Conservation (phyloP, 2,329 filamentous ascomycete species). For the Beauveria medogensis region DNA sequence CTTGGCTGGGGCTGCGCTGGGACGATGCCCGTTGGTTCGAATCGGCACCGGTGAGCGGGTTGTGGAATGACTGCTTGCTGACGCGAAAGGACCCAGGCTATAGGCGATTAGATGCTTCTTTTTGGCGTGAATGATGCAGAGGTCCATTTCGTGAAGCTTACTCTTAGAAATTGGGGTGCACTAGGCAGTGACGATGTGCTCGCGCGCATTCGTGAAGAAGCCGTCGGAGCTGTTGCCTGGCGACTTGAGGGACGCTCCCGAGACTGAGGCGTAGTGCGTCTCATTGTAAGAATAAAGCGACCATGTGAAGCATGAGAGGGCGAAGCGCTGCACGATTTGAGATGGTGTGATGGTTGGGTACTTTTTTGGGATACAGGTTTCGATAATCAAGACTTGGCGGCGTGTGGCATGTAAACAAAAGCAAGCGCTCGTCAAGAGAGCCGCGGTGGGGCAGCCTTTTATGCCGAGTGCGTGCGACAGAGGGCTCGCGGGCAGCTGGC, state of each 20-base stretch:
- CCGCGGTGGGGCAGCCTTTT: neutral
- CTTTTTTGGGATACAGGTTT: neutral
- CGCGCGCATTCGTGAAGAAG: conserved; percentile 25
- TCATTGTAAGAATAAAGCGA: conserved; percentile 21
- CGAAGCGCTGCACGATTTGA: conserved; percentile 8
- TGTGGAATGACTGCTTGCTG: conserved; percentile 50
- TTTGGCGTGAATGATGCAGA: neutral
- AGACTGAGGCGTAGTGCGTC: conserved; percentile 24
- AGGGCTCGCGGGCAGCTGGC: neutral
- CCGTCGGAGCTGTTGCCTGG: conserved; percentile 22
- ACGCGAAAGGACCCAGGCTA: conserved; percentile 31
- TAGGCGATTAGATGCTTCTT: neutral
- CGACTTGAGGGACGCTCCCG: conserved; percentile 23
- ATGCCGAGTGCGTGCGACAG: neutral
- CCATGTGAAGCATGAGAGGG: neutral
- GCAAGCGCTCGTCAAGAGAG: neutral
- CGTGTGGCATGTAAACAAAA: conserved; percentile 1
- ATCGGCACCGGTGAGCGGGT: conserved; percentile 49
- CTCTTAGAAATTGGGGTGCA: conserved; percentile 23
- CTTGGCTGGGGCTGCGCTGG: conserved; percentile 32
- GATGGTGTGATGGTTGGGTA: conserved; percentile 12
- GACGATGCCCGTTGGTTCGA: conserved; percentile 30
- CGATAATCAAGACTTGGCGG: neutral
- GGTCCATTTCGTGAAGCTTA: neutral
- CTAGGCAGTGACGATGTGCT: conserved; percentile 29